Evolutionary conservation across 2,329 filamentous ascomycete species (phyloP).

Genomic region (Fusarium abutilonis): DNA sequence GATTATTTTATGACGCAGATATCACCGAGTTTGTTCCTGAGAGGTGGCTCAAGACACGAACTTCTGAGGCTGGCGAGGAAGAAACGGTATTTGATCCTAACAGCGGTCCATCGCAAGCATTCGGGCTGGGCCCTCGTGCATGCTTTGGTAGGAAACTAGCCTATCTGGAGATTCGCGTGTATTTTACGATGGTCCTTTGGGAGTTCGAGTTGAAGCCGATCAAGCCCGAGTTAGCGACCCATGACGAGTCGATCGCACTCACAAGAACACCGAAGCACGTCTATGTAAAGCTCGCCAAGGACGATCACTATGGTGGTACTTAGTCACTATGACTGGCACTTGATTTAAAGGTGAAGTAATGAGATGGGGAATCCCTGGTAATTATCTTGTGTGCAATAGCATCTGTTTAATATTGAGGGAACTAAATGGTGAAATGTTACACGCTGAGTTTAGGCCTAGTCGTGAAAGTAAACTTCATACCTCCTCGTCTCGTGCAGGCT

Average conservation of each 20-base stretch:
- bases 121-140: slow-evolving; percentile 31
- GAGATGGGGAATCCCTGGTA: too few species aligned
- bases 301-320: neutral
- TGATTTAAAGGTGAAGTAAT: too few species aligned
- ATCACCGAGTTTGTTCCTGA: slow-evolving; percentile 49
- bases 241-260: slow-evolving; percentile 20
- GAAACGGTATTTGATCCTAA: slow-evolving; percentile 27
- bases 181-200: slow-evolving; percentile 25
- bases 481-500: neutral
- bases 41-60: slow-evolving; percentile 47
- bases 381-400: too few species aligned
- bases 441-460: too few species aligned
- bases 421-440: too few species aligned
- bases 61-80: neutral
- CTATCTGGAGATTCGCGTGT: slow-evolving; percentile 26
- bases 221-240: slow-evolving; percentile 2
- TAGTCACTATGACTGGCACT: neutral
- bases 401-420: too few species aligned
- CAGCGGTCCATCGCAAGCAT: slow-evolving; percentile 26
- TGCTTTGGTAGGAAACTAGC: slow-evolving; percentile 39
- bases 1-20: slow-evolving; percentile 41
- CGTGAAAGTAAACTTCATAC: neutral
- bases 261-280: slow-evolving; percentile 30
- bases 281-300: slow-evolving; percentile 4
- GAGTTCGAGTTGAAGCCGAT: slow-evolving; percentile 8